Base-by-base conservation (phyloP, 169 alveolate genomes). In the Cryptosporidium canis region DNA sequence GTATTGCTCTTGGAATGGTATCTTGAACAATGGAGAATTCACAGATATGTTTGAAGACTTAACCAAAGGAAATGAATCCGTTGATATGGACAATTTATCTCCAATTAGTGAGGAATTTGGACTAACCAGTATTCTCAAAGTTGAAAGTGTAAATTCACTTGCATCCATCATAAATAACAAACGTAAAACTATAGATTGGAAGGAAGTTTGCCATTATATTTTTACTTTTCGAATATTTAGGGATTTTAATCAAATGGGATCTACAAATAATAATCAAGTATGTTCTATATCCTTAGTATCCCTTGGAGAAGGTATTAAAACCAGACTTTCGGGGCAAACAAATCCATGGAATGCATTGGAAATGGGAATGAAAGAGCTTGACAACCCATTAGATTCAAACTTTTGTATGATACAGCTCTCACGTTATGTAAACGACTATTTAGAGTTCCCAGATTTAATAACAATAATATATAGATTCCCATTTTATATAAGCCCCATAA, bases 321-420 rank as follows among this genome's bases (percentile, higher is more conserved):
- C 85, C n/a, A 77, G 63, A n/a, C 43, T 77, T 61, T 77, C 85
- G n/a, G 85, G 85, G 29, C 85, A 77, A 35, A 47, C n/a, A 31
- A 33, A n/a, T n/a, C 85, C 85, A 24, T 77, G 85, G 85, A 61
- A 77, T 41, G 72, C 27, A 18, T 18, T 77, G n/a, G 85, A 77
- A 14, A 35, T 58, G n/a, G 37, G 43, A 29, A 56, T 77, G 35
- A 77, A 37, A n/a, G 63, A 41, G 39, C 39, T 35, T 31, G 29
- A 24, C 5, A 21, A 27, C 2, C n/a, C 18, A 3, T 16, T 0
- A 16, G 63, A 31, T 9, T 31, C 56, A 1, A 43, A 41, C 18
- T 55, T 39, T 41, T 55, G 53, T 1, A 56, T 77, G 71, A n/a
- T 37, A 14, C 64, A 77, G 8, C 39, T 77, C 58, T 39, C 72